Base-by-base conservation (phyloP, 768 basidiomycete genomes). In the Suillus clintonianus region DNA sequence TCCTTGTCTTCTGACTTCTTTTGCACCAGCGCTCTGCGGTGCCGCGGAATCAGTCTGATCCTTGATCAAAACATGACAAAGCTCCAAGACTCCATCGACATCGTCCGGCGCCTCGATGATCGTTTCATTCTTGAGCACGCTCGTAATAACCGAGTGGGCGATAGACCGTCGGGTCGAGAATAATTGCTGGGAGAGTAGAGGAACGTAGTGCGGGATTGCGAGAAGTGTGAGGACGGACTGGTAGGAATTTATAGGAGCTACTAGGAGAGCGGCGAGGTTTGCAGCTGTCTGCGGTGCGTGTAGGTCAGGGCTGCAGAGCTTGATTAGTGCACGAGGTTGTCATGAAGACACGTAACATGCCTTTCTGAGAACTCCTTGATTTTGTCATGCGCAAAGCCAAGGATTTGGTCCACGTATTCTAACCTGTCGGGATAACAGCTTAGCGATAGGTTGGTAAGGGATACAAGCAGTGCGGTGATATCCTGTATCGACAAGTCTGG, bases 401-500 rank as follows among this genome's bases (percentile, higher is more conserved):
- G 83, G 19, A 99, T 89, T 77, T 98, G 96, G 70, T 99, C 95
- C 43, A 99, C 95, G 71, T 99, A 99, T 81, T 98, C 95, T 57
- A 99, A 83, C 67, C 94, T 84, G 72, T 99, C 97, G 2, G 97
- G 97, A 75, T 99, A 99, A 77, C 97, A 99, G 75, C 94, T 96
- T 30, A 99, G 80, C 0, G 95, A 96, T 13, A 99, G 85, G 76
- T 99, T 99, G 37, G 94, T 92, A 43, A 99, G 81, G 1, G 97
- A 99, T 19, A 99, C 96, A 59, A 98, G 82, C 22, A 99, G 87
- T 0, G 97, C 97, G 0, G 97, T 99, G 74, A 98, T 90, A 71
- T 99, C 97, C 76, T 98, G 97, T 73, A 99, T 94, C 53, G 95
- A 94, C 37, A 99, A 79, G 76, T 99, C 97, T 14, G 97, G 97